Evolutionary conservation across 208 protist species (phyloP).

Genomic region (Leishmania martiniquensis): DNA sequence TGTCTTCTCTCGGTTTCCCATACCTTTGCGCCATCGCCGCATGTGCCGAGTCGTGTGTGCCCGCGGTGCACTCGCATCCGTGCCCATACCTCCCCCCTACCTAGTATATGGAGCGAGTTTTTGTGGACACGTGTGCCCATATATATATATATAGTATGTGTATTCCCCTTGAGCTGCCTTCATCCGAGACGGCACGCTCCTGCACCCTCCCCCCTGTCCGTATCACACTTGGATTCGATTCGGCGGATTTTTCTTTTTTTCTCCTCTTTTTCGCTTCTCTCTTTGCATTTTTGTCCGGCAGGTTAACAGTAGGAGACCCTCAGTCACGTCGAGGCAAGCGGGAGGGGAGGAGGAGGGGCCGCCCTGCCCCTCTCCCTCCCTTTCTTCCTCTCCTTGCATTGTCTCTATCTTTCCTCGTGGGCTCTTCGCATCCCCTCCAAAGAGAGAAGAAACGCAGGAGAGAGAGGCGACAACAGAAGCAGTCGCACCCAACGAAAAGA

Average conservation of each 20-base stretch:
- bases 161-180: not conserved
- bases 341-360: not conserved
- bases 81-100: not conserved
- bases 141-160: not conserved
- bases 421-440: not conserved
- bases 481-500: not conserved
- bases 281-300: not conserved
- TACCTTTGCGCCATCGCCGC: not conserved
- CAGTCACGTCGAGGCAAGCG: not conserved
- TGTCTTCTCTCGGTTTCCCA: not conserved
- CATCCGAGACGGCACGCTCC: not conserved
- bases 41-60: not conserved
- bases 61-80: not conserved
- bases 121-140: not conserved
- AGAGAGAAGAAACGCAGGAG: not conserved
- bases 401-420: not conserved
- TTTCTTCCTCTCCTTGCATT: not conserved
- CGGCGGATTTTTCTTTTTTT: not conserved
- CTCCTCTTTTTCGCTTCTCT: not conserved
- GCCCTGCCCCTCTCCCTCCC: not conserved
- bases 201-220: not conserved
- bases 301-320: not conserved
- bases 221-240: not conserved
- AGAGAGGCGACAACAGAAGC: not conserved
- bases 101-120: not conserved